phyloP scores from a whole-genome alignment of 257 asterid species.

The Marsdenia floribunda region DNA sequence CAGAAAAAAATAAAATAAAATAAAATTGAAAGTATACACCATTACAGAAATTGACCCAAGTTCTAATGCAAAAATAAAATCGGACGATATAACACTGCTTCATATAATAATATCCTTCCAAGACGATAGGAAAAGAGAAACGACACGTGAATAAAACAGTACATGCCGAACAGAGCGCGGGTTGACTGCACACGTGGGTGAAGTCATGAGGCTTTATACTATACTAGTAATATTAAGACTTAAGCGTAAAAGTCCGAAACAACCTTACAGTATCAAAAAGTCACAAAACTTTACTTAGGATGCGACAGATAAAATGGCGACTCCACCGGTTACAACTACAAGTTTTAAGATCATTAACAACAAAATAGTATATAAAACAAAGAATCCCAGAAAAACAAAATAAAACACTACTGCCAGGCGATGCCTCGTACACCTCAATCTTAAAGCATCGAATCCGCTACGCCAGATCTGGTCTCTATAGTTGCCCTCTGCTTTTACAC shows the following conservation, averaged over 20 bases:
- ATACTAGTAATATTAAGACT: background rate
- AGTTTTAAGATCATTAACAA: conserved; percentile 10
- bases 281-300: conserved; percentile 10
- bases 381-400: conserved; percentile 25
- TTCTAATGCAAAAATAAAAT: too few species aligned
- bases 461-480: conserved; percentile 27
- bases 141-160: background rate
- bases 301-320: conserved; percentile 14
- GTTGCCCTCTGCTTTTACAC: conserved; percentile 20
- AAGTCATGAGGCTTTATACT: background rate
- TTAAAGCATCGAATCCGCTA: background rate
- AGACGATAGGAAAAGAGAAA: background rate
- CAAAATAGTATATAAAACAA: conserved; percentile 18
- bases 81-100: too few species aligned
- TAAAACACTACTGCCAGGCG: background rate
- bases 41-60: too few species aligned
- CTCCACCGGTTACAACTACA: conserved; percentile 22
- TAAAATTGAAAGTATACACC: background rate
- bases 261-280: conserved; percentile 3
- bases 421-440: conserved; percentile 7
- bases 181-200: conserved; percentile 13
- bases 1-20: background rate
- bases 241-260: background rate
- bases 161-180: conserved; percentile 6
- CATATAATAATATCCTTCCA: background rate